Evolutionary conservation across 2,329 filamentous ascomycete species (phyloP), one percentile per base, ranked within the genome.

Genomic region (Didymella pomorum): DNA sequence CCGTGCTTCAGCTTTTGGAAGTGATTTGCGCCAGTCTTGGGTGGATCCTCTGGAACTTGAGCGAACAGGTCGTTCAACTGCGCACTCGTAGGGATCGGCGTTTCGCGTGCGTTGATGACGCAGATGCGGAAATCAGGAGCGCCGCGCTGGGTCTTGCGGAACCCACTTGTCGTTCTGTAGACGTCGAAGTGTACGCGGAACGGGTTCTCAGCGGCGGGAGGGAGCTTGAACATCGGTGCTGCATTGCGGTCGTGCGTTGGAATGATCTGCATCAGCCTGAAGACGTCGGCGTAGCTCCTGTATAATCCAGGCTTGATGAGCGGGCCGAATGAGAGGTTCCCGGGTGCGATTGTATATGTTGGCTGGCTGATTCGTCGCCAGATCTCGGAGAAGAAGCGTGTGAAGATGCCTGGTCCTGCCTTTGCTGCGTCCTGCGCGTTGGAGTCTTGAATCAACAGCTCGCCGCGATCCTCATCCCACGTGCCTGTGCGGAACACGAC

Each of bases 1-100:
- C 93, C 95, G 70, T 96, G 88, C 77, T 93, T 94, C 63, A 98
- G 79, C 58, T 91, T 87, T 70, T 89, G 86, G 72, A 96, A 95
- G 64, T 93, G 77, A 63, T 84, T 77, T 8, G 79, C 77, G 12
- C 77, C 72, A 73, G 81, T 69, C 71, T 86, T 73, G 0, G 86
- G 89, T 1, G 88, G 86, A 59, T 89, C 84, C 61, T 88, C 86
- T 0, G 93, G 92, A 6, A 89, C 88, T 35, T 87, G 89, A 57
- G 88, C 88, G 8, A 98, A 80, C 35, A 99, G 80, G 3, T 84
- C 82, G 18, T 86, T 80, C 14, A 97, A 79, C 73, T 98, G 86
- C 18, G 86, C 82, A 1, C 94, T 79, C 0, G 89, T 89, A 0
- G 95, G 95, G 12, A 97, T 80, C 2, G 79, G 80, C 0, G 89